These are phyloP conservation scores for Pinguiococcus pyrenoidosus DNA, from an alignment of 108 stramenopile genomes.

Conservation along the genomic window DNA sequence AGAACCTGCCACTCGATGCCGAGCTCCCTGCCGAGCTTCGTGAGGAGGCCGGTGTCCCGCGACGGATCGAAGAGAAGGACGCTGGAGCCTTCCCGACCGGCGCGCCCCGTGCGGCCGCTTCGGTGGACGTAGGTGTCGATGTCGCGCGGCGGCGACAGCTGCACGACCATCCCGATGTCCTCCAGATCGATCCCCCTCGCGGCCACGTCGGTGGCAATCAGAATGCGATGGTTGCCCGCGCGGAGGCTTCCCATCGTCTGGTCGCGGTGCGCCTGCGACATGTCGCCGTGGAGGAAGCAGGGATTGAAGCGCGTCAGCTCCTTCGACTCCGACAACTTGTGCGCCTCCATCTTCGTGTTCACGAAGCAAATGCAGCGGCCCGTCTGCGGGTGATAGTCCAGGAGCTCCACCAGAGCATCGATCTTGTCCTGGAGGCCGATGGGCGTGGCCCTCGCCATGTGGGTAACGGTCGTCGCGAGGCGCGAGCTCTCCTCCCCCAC, in stretches of 20 bases:
- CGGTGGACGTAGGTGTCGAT: slow-evolving; percentile 76
- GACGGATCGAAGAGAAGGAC: slow-evolving; percentile 80
- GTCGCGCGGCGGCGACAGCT: slow-evolving; percentile 79
- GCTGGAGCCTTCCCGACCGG: slow-evolving; percentile 74
- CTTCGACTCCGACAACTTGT: too few species aligned
- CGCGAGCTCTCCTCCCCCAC: too few species aligned
- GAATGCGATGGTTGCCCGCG: too few species aligned
- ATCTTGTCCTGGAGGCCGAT: too few species aligned
- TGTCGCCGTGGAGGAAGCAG: slow-evolving; percentile 93
- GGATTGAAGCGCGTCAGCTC: too few species aligned
- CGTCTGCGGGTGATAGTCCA: too few species aligned
- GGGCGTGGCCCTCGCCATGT: too few species aligned
- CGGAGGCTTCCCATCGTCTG: slow-evolving; percentile 76
- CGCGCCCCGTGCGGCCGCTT: slow-evolving; percentile 91
- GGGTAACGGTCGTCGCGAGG: too few species aligned
- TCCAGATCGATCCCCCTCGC: slow-evolving; percentile 92
- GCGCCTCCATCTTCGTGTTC: too few species aligned
- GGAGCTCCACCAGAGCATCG: too few species aligned
- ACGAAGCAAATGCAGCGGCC: too few species aligned
- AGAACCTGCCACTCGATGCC: slow-evolving; percentile 57
- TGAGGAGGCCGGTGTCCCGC: too few species aligned
- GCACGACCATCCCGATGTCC: slow-evolving; percentile 84
- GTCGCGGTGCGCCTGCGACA: slow-evolving; percentile 92
- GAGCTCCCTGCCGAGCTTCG: slow-evolving; percentile 35
- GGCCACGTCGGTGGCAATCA: slow-evolving; percentile 98